Evolutionary conservation across 768 basidiomycete genomes (phyloP).

Genomic region (Asterophora lycoperdoides): DNA sequence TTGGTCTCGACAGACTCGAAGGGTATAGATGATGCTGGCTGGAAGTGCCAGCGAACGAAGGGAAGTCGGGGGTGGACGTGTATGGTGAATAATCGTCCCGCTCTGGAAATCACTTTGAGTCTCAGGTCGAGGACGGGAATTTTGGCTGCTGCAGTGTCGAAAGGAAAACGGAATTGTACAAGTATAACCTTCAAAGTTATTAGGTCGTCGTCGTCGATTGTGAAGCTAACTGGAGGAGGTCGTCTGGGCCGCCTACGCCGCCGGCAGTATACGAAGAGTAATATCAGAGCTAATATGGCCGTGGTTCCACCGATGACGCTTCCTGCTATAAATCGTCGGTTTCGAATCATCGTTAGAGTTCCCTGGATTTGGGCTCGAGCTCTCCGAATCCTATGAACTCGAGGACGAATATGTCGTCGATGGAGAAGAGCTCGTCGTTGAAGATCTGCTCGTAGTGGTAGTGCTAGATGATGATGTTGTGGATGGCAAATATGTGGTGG

Average conservation of each 20-base stretch:
- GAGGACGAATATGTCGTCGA: too few species aligned
- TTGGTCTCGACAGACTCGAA: background rate
- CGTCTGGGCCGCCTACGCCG: background rate
- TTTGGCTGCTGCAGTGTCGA: too few species aligned
- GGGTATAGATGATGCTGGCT: background rate
- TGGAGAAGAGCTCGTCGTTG: too few species aligned
- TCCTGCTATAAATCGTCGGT: constrained; percentile 5
- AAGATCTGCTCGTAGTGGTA: too few species aligned
- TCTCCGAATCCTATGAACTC: background rate
- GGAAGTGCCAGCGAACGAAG: background rate
- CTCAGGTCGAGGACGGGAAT: background rate
- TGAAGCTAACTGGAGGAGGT: background rate
- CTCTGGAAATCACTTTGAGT: constrained; percentile 14
- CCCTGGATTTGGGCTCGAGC: background rate
- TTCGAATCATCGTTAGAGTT: background rate
- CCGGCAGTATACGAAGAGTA: constrained; percentile 2
- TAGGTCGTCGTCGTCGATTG: background rate
- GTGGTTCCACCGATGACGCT: constrained; percentile 10
- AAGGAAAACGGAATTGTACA: too few species aligned
- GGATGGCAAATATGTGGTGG: too few species aligned
- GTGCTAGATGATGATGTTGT: too few species aligned
- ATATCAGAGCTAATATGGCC: constrained; percentile 1
- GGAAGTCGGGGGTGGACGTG: background rate
- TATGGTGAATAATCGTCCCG: constrained; percentile 1
- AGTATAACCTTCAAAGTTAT: background rate